phyloP scores from a whole-genome alignment of 2,329 filamentous ascomycete genomes.

The Escovopsis sp. region DNA sequence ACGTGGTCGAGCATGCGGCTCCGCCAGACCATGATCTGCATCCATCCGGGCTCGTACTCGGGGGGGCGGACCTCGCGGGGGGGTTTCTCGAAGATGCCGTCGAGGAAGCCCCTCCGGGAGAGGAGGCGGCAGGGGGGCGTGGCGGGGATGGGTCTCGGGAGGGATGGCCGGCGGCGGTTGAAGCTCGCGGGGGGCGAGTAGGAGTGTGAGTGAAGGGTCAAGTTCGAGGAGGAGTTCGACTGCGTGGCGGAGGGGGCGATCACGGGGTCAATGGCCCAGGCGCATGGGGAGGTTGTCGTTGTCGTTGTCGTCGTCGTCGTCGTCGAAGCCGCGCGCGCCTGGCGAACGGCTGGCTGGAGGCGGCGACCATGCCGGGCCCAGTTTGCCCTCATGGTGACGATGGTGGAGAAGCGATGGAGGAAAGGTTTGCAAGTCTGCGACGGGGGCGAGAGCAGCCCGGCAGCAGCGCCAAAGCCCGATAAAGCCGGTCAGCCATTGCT shows the following conservation, averaged over 20 bases:
- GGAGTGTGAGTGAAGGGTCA: no score
- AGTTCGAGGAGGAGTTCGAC: slow-evolving; percentile 12
- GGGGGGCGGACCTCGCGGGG: slow-evolving; percentile 44
- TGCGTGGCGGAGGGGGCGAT: slow-evolving; percentile 20
- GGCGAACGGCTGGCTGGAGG: slow-evolving; percentile 17
- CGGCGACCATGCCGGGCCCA: slow-evolving; percentile 29
- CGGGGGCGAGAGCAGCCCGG: no score
- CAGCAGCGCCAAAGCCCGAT: no score
- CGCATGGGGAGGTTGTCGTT: no score
- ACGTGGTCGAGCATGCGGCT: slow-evolving; percentile 46
- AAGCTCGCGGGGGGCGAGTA: slow-evolving; percentile 18
- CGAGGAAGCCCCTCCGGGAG: slow-evolving; percentile 36
- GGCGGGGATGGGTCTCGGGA: slow-evolving; percentile 9
- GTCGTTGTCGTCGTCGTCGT: no score
- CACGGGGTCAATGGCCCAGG: no score
- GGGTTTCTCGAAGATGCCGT: slow-evolving; percentile 42
- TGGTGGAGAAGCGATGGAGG: slow-evolving; percentile 5
- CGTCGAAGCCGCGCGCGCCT: slow-evolving; percentile 12
- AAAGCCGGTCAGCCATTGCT: slow-evolving; percentile 3
- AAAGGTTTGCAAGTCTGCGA: slow-evolving; percentile 5
- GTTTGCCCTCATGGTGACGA: slow-evolving; percentile 29
- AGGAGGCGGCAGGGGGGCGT: slow-evolving; percentile 3
- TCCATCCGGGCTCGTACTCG: slow-evolving; percentile 54
- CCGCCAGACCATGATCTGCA: slow-evolving; percentile 52
- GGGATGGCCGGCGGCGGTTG: slow-evolving; percentile 13